These are phyloP conservation scores for Gautieria morchelliformis DNA, from an alignment of 768 basidiomycete genomes.

Conservation along the genomic window DNA sequence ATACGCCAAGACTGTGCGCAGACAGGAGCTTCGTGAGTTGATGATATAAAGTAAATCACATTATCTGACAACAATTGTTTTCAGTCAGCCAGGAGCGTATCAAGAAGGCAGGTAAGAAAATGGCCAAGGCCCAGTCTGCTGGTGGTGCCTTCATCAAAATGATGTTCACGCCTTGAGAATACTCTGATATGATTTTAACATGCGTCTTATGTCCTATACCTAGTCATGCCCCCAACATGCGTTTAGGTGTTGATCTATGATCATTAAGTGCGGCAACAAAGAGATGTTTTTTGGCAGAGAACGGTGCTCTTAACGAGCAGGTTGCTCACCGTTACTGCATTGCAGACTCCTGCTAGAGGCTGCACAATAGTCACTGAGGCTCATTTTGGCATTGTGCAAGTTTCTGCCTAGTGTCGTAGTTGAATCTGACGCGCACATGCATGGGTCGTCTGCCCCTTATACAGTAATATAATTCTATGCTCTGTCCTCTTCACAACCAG, in stretches of 20 bases:
- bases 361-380: too few species aligned
- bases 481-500: too few species aligned
- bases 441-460: too few species aligned
- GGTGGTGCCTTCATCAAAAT: conserved; percentile 78
- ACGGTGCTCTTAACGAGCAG: too few species aligned
- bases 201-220: not conserved
- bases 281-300: too few species aligned
- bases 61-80: not conserved
- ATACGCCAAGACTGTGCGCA: conserved; percentile 89
- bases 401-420: too few species aligned
- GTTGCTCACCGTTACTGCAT: too few species aligned
- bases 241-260: not conserved
- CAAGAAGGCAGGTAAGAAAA: conserved; percentile 55
- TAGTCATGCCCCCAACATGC: not conserved
- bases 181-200: not conserved
- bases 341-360: too few species aligned
- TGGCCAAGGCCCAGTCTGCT: conserved; percentile 40
- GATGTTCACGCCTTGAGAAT: conserved; percentile 77
- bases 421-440: too few species aligned
- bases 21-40: conserved; percentile 79
- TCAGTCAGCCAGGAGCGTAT: conserved; percentile 74
- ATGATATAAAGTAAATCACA: not conserved
- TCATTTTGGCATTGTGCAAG: too few species aligned
- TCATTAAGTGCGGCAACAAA: too few species aligned
- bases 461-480: too few species aligned